Evolutionary conservation across 2,329 filamentous ascomycete genomes (phyloP).

Genomic region (Penicillium sp.): DNA sequence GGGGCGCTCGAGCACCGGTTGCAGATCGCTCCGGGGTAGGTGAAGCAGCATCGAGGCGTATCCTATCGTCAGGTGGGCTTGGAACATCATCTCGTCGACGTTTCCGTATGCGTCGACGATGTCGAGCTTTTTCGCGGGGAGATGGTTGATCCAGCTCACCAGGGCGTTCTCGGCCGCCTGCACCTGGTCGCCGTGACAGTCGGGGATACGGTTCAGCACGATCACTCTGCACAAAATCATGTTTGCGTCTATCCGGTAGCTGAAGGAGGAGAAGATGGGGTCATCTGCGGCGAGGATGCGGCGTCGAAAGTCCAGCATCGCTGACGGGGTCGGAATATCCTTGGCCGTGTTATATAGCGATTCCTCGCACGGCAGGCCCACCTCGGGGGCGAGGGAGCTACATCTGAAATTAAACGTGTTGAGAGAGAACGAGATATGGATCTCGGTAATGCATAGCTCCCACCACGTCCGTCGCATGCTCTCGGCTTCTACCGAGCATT

Average conservation of each 20-base stretch:
- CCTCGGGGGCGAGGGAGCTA: constrained; percentile 70
- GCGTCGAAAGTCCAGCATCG: constrained; percentile 62
- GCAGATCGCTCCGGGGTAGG: constrained; percentile 74
- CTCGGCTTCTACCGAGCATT: constrained; percentile 72
- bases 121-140: constrained; percentile 72
- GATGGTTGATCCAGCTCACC: constrained; percentile 76
- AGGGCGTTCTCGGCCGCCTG: constrained; percentile 62
- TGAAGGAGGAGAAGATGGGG: constrained; percentile 73
- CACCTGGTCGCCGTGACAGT: constrained; percentile 56
- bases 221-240: constrained; percentile 78
- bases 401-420: constrained; percentile 60
- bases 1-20: constrained; percentile 25
- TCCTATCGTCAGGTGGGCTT: constrained; percentile 44
- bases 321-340: constrained; percentile 62
- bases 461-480: constrained; percentile 89
- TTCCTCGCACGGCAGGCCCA: constrained; percentile 79
- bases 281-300: constrained; percentile 68
- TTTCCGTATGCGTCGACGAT: constrained; percentile 70
- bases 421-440: constrained; percentile 74
- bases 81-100: constrained; percentile 67
- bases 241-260: constrained; percentile 79
- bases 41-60: constrained; percentile 71
- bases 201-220: constrained; percentile 42
- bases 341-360: constrained; percentile 56
- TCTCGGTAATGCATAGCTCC: constrained; percentile 77